Base-by-base conservation (phyloP, 2,329 filamentous ascomycete genomes). In the Colletotrichum chlorophyti region DNA sequence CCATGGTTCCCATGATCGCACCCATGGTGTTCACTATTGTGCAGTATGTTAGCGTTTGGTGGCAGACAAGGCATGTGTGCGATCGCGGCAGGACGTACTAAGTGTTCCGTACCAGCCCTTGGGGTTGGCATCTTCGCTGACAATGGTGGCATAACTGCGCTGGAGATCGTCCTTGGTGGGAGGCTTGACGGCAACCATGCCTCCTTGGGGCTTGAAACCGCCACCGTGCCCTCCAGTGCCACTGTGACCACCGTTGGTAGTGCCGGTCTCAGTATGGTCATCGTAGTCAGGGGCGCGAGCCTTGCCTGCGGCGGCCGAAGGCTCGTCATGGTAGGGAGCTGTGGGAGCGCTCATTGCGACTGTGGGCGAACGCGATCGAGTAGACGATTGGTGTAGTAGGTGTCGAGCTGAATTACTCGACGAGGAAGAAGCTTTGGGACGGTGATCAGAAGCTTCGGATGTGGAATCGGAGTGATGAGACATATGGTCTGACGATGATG, bases 51-150 rank as follows among this genome's bases (percentile, higher is more conserved):
- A n/a, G 31, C 59, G 21, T 35, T 19, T 6, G n/a, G 23, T 4
- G 4, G 4, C 15, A 1, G 29, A n/a, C 8, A 27, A 14, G 11
- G 9, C 11, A 6, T n/a, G n/a, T n/a, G n/a, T n/a, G 40, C 11
- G 15, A 8, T 5, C n/a, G n/a, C 29, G 42, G 32, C 37, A 21
- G 1, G 10, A 82, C 87, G 66, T 79, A 91, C 88, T 92, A 88
- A 97, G 91, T 60, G 78, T 78, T 19, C 92, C 92, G 69, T 98
- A 99, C 93, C 93, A 97, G 70, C 91, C 91, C 72, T 93, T 87
- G 47, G 85, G 83, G 63, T 84, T 84, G 27, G 84, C 85, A 64
- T 95, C 88, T 49, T 86, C 83, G 64, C 81, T 83, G 55, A 86
- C 78, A 50, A 85, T 74, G 50, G 76, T 79, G 6, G 91, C 92